Base-by-base conservation (phyloP, 441 rosid genomes). In the Jatropha podagrica region DNA sequence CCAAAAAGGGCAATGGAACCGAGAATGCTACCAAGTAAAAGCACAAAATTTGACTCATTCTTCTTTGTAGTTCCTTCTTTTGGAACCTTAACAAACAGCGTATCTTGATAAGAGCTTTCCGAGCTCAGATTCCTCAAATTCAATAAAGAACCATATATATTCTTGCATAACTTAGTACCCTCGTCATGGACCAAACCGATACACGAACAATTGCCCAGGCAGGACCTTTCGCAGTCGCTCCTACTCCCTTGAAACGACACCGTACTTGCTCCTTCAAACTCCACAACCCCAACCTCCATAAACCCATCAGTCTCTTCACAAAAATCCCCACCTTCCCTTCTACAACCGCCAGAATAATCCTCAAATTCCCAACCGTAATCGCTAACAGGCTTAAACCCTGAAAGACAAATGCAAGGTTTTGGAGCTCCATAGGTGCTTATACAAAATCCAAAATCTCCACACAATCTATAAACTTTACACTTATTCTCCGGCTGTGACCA, bases 401-500 rank as follows among this genome's bases (percentile, higher is more conserved):
- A 79, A 58, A 89, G 79, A 27, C 98, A 94, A 23, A 55, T 62
- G 67, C 96, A 94, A 15, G 92, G 87, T 65, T 77, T 87, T 23
- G 82, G 54, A 0, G 32, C 20, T 13, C 54, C 56, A 5, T 75
- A 27, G 49, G 6, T 48, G 69, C 76, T 71, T 65, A 73, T 74
- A 73, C 98, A 94, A 71, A 91, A 83, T 10, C 91, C 98, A 41
- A 89, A 80, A 71, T 68, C 54, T 38, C 98, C 98, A 55, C 98
- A 94, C 77, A 92, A 81, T 42, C 81, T 83, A 72, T 86, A 77
- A 59, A 94, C 94, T n/a, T 80, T 80, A 76, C 98, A 94, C 18
- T n/a, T 84, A 62, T 81, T 87, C 32, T 88, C 93, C 10, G 98
- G 98, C 77, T 80, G 83, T 1, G 83, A 81, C 98, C 98, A 94